phyloP scores from a whole-genome alignment of 345 rosid genomes.

The Gossypium longicalyx region DNA sequence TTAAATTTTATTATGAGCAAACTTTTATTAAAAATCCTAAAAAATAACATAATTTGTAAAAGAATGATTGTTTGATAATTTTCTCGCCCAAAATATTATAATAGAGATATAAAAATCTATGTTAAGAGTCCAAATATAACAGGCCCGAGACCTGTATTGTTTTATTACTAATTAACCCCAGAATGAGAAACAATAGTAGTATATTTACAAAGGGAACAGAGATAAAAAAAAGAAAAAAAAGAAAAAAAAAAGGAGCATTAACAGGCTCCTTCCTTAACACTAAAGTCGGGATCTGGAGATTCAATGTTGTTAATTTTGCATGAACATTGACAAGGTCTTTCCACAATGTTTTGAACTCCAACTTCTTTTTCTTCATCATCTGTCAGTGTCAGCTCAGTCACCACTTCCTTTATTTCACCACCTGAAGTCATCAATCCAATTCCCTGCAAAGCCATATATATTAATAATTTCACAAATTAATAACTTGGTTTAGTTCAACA shows the following conservation, averaged over 20 bases:
- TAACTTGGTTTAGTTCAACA: neutral
- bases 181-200: neutral
- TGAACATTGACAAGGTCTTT: constrained; percentile 11
- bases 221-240: neutral
- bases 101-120: too few species aligned
- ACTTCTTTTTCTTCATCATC: constrained; percentile 1
- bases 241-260: constrained; percentile 1
- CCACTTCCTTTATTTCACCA: neutral
- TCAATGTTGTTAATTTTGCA: neutral
- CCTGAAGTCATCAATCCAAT: neutral
- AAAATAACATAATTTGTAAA: too few species aligned
- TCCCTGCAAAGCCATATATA: neutral
- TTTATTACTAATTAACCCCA: neutral
- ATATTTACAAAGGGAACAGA: too few species aligned
- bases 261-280: constrained; percentile 10
- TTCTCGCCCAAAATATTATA: too few species aligned
- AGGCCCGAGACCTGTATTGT: too few species aligned
- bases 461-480: too few species aligned
- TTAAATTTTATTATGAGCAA: too few species aligned
- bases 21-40: too few species aligned
- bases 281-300: neutral
- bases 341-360: neutral
- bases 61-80: too few species aligned
- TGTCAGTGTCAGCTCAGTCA: neutral
- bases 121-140: too few species aligned